Evolutionary conservation across 73 alveolate genomes (phyloP).

Genomic region (Breviolum minutum): DNA sequence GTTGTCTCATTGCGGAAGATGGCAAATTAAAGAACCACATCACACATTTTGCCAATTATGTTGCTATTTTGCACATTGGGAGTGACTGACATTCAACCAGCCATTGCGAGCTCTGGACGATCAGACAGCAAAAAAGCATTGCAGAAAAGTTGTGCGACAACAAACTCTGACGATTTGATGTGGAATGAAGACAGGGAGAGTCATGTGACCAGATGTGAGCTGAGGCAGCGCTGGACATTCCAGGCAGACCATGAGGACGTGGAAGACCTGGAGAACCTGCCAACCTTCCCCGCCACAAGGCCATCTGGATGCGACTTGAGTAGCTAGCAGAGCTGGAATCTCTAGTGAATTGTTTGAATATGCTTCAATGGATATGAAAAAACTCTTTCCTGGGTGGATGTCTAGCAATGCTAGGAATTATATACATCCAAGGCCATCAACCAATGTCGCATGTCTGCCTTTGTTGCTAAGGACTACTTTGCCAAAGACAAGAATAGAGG

Average conservation of each 20-base stretch:
- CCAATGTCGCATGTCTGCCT: neutral
- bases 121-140: no score
- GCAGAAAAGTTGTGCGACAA: neutral
- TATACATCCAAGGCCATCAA: neutral
- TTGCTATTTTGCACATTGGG: no score
- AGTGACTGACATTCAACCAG: no score
- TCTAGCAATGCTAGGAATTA: neutral
- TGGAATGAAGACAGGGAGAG: no score
- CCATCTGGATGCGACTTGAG: neutral
- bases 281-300: constrained; percentile 38
- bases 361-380: neutral
- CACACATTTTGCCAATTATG: no score
- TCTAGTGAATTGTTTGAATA: neutral
- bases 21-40: no score
- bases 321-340: neutral
- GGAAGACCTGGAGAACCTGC: constrained; percentile 7
- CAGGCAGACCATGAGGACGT: constrained; percentile 77
- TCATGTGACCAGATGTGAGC: no score
- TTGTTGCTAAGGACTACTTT: neutral
- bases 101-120: no score
- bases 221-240: constrained; percentile 44
- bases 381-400: neutral
- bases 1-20: no score
- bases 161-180: no score
- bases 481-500: constrained; percentile 48